phyloP scores from a whole-genome alignment of 768 basidiomycete species.

The Gyrodon lividus region DNA sequence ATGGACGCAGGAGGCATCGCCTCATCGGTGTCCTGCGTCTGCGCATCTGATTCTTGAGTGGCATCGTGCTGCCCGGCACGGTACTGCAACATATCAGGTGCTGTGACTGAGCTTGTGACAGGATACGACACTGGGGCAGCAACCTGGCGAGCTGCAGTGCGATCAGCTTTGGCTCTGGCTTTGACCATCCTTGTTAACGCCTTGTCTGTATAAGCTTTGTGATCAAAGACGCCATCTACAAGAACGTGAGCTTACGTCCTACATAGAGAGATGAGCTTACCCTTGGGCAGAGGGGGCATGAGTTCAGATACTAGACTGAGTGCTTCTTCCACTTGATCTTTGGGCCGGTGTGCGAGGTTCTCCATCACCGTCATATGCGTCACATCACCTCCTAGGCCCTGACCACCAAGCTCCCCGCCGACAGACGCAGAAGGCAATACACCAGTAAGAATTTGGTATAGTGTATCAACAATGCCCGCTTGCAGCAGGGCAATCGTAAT shows the following conservation, averaged over 20 bases:
- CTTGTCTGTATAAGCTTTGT: conserved; percentile 87
- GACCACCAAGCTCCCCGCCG: conserved; percentile 56
- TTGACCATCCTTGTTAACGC: conserved; percentile 72
- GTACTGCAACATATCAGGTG: conserved; percentile 20
- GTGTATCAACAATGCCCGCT: conserved; percentile 87
- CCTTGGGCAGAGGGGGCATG: conserved; percentile 91
- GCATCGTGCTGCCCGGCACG: conserved; percentile 19
- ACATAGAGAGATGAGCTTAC: conserved; percentile 34
- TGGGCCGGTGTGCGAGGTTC: conserved; percentile 92
- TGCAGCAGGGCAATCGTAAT: conserved; percentile 85
- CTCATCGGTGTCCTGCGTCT: conserved; percentile 43
- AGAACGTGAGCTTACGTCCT: conserved; percentile 4
- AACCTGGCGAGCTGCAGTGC: conserved; percentile 65
- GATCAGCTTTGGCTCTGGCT: conserved; percentile 80
- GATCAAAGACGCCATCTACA: conserved; percentile 92
- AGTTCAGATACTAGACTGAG: conserved; percentile 87
- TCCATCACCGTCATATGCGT: conserved; percentile 99
- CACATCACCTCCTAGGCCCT: conserved; percentile 82
- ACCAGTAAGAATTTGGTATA: conserved; percentile 95
- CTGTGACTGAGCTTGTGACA: conserved; percentile 24
- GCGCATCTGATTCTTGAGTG: conserved; percentile 35
- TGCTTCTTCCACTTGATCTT: conserved; percentile 96
- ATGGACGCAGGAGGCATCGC: conserved; percentile 34
- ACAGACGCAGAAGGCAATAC: conserved; percentile 72
- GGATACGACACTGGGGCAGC: conserved; percentile 31